Conservation (phyloP, 352 stramenopile species). For the Phytophthora boehmeriae region DNA sequence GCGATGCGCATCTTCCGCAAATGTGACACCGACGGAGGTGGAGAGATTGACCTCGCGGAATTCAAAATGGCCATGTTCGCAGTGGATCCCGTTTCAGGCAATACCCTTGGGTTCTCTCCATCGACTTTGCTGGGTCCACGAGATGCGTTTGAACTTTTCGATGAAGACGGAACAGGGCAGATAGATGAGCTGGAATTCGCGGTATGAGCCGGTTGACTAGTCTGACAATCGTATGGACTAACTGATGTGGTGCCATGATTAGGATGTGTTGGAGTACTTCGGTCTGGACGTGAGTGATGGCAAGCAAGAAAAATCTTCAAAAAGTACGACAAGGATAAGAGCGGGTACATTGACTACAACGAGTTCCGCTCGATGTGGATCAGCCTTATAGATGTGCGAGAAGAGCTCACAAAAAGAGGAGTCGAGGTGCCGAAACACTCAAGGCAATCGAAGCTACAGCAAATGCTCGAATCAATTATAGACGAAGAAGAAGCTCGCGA, state of each 20-base stretch:
- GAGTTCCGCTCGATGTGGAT: slow-evolving; percentile 95
- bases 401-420: slow-evolving; percentile 87
- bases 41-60: slow-evolving; percentile 93
- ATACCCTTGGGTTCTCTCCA: slow-evolving; percentile 82
- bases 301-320: slow-evolving; percentile 93
- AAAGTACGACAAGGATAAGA: slow-evolving; percentile 93
- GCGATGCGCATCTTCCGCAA: slow-evolving; percentile 90
- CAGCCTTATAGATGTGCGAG: slow-evolving; percentile 72
- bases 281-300: slow-evolving; percentile 86
- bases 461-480: slow-evolving; percentile 88
- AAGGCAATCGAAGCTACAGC: slow-evolving; percentile 76
- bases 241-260: slow-evolving; percentile 1
- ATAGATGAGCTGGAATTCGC: slow-evolving; percentile 95
- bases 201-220: slow-evolving; percentile 29
- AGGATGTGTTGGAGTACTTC: slow-evolving; percentile 94
- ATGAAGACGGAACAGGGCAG: slow-evolving; percentile 86
- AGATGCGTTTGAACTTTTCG: slow-evolving; percentile 93
- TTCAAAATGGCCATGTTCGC: slow-evolving; percentile 94
- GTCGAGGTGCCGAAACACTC: slow-evolving; percentile 90
- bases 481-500: slow-evolving; percentile 91
- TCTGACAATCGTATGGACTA: background rate
- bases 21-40: slow-evolving; percentile 90
- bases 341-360: slow-evolving; percentile 92
- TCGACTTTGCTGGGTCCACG: slow-evolving; percentile 81
- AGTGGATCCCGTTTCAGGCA: slow-evolving; percentile 86